Conservation (phyloP, 768 basidiomycete genomes). For the Lactarius deliciosus region DNA sequence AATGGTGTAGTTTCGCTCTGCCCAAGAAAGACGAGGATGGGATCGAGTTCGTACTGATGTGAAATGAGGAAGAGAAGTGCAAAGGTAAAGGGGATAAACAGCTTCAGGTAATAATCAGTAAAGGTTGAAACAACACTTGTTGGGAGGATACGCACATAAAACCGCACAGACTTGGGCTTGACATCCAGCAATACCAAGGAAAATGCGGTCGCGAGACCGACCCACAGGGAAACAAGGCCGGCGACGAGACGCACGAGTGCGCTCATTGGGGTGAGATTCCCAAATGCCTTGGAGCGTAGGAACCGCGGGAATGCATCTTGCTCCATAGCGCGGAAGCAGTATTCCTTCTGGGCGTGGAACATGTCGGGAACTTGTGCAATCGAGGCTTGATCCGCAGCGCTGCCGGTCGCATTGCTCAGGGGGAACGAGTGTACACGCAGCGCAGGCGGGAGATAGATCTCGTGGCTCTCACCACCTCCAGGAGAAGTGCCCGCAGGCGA, state of each 20-base stretch:
- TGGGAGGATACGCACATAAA: constrained; percentile 73
- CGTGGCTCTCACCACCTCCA: constrained; percentile 86
- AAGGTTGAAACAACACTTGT: constrained; percentile 14
- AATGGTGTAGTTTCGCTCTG: constrained; percentile 98
- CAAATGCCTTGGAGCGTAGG: constrained; percentile 95
- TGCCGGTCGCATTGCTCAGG: constrained; percentile 71
- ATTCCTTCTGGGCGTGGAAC: constrained; percentile 97
- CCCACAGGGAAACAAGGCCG: constrained; percentile 88
- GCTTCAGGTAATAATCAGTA: constrained; percentile 45
- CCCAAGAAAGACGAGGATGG: constrained; percentile 88
- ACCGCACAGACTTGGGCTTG: constrained; percentile 85
- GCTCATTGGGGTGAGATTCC: constrained; percentile 91
- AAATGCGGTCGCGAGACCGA: constrained; percentile 89
- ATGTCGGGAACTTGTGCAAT: constrained; percentile 94
- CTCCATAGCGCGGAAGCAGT: constrained; percentile 94
- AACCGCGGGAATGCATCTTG: constrained; percentile 94
- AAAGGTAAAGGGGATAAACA: constrained; percentile 91
- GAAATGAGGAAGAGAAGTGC: constrained; percentile 90
- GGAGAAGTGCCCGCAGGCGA: constrained; percentile 74
- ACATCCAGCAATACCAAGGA: constrained; percentile 93
- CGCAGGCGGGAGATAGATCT: constrained; percentile 94
- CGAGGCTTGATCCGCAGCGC: constrained; percentile 63
- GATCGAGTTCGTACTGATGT: constrained; percentile 97
- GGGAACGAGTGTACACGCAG: constrained; percentile 92
- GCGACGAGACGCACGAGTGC: constrained; percentile 81